Percentiles rank a stretch among this genome's conserved stretches.
These are phyloP conservation scores for Aspergillus udagawae DNA, from an alignment of 2,329 filamentous ascomycete species.

Conservation along the genomic window DNA sequence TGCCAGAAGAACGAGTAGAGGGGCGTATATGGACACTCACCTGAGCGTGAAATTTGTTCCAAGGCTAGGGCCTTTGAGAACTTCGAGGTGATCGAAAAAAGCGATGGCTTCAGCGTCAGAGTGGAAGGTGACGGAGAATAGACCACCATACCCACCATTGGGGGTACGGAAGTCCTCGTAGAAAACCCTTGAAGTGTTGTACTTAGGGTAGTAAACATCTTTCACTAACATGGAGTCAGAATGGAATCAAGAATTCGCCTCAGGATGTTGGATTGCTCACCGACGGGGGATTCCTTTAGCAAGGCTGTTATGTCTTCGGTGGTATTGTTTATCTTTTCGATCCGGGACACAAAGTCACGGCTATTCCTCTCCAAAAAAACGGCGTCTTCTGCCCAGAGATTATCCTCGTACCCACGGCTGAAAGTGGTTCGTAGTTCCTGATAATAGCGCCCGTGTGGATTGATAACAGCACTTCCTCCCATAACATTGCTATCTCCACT, in stretches of 20 bases:
- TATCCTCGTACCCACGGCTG: constrained; percentile 70
- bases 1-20: background rate
- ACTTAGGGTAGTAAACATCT: constrained; percentile 81
- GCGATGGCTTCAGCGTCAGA: constrained; percentile 64
- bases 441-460: constrained; percentile 69
- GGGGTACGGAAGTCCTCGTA: constrained; percentile 77
- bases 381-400: constrained; percentile 89
- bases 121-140: constrained; percentile 80
- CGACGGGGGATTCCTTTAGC: constrained; percentile 54
- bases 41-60: constrained; percentile 94
- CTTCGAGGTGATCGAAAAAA: constrained; percentile 83
- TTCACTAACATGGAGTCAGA: constrained; percentile 56
- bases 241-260: background rate
- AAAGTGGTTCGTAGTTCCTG: constrained; percentile 62
- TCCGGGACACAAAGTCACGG: constrained; percentile 79
- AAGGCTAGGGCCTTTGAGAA: constrained; percentile 88
- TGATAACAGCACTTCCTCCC: constrained; percentile 71
- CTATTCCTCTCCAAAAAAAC: constrained; percentile 96
- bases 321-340: constrained; percentile 79
- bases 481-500: constrained; percentile 98
- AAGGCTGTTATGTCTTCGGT: constrained; percentile 78
- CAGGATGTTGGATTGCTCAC: constrained; percentile 29
- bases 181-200: constrained; percentile 61
- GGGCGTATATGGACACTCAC: constrained; percentile 25
- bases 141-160: constrained; percentile 79